Conservation (phyloP, 257 asterid genomes). For the Rehmannia glutinosa region DNA sequence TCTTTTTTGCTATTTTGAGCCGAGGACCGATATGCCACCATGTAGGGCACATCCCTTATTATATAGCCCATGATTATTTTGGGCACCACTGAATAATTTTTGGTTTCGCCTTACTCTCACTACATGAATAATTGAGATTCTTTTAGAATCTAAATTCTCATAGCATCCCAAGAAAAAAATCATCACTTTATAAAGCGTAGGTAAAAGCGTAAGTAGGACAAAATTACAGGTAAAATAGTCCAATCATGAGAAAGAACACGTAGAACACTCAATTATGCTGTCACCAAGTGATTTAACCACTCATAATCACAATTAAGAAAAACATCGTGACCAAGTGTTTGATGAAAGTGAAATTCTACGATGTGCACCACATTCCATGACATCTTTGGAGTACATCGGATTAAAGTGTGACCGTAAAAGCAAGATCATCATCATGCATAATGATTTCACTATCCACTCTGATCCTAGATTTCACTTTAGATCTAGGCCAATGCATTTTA, state of each 20-base stretch:
- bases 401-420: not conserved
- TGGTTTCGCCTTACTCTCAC: too few species aligned
- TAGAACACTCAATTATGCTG: too few species aligned
- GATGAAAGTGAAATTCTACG: not conserved
- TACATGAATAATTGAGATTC: too few species aligned
- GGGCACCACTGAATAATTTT: too few species aligned
- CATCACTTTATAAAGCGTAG: not conserved
- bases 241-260: too few species aligned
- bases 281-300: not conserved
- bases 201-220: not conserved
- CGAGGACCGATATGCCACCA: constrained; percentile 24
- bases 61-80: too few species aligned
- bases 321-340: not conserved
- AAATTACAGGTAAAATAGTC: too few species aligned
- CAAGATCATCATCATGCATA: not conserved
- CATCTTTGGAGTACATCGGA: not conserved
- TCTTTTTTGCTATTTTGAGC: not conserved
- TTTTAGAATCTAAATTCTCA: too few species aligned
- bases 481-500: too few species aligned
- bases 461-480: not conserved
- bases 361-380: not conserved
- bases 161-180: too few species aligned
- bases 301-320: not conserved
- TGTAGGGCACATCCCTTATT: constrained; percentile 14
- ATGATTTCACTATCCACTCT: constrained; percentile 1